A percentile compares a stretch with the other conserved stretches of the same genome.
phyloP scores from a whole-genome alignment of 2,329 filamentous ascomycete genomes.

The Fusarium sp. region DNA sequence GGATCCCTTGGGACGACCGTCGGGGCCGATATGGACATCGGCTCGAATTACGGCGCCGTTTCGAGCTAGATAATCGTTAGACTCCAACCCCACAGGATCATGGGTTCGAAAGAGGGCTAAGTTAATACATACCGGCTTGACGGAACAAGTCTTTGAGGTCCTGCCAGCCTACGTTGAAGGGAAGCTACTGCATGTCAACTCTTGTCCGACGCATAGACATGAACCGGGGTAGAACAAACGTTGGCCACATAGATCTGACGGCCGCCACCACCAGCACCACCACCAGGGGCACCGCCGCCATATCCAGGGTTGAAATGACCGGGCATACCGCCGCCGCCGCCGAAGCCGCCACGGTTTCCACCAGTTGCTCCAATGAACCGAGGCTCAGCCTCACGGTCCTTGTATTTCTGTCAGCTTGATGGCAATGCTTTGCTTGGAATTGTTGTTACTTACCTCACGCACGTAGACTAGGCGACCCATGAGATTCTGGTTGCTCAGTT shows the following conservation, averaged over 20 bases:
- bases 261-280: slow-evolving; percentile 65
- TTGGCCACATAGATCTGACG: slow-evolving; percentile 98
- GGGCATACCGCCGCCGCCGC: slow-evolving; percentile 60
- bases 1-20: slow-evolving; percentile 94
- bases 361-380: slow-evolving; percentile 86
- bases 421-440: too few species aligned
- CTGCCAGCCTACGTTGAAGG: slow-evolving; percentile 98
- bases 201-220: slow-evolving; percentile 19
- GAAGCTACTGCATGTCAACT: slow-evolving; percentile 72
- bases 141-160: slow-evolving; percentile 99
- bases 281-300: slow-evolving; percentile 63
- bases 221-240: slow-evolving; percentile 73
- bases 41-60: slow-evolving; percentile 89
- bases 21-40: slow-evolving; percentile 91
- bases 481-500: slow-evolving; percentile 98
- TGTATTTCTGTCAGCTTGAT: slow-evolving; percentile 9
- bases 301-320: slow-evolving; percentile 70
- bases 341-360: slow-evolving; percentile 72
- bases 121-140: slow-evolving; percentile 83
- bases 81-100: slow-evolving; percentile 2
- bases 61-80: slow-evolving; percentile 55
- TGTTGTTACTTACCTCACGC: slow-evolving; percentile 78
- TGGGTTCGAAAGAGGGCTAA: not conserved
- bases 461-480: slow-evolving; percentile 99
- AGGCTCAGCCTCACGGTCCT: slow-evolving; percentile 98